phyloP scores from a whole-genome alignment of 345 rosid species.

The Euphorbia peplus region DNA sequence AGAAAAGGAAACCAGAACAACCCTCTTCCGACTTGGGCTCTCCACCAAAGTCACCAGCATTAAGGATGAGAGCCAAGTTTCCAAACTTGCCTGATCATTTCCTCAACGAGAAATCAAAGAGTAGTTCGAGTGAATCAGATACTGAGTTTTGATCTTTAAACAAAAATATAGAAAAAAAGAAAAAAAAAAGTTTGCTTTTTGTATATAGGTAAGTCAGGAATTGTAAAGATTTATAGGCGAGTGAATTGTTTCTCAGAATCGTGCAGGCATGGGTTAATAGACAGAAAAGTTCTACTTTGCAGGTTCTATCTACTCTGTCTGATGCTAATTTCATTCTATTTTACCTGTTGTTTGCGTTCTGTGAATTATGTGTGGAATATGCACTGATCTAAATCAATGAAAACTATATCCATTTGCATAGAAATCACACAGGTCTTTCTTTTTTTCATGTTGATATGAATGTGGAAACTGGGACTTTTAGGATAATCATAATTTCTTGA shows the following conservation, averaged over 20 bases:
- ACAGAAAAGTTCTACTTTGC: not conserved
- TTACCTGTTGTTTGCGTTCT: not conserved
- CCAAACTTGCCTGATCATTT: slow-evolving; percentile 63
- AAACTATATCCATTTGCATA: not conserved
- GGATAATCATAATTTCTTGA: too few relatives aligned
- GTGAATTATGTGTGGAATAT: not conserved
- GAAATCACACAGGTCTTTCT: too few relatives aligned
- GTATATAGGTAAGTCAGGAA: slow-evolving; percentile 26
- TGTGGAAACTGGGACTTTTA: too few relatives aligned
- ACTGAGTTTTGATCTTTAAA: slow-evolving; percentile 40
- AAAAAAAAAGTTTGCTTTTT: not conserved
- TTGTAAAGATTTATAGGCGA: not conserved
- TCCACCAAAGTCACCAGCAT: slow-evolving; percentile 29
- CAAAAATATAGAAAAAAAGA: too few relatives aligned
- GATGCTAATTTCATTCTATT: not conserved
- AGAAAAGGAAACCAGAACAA: slow-evolving; percentile 46
- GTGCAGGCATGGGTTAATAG: not conserved
- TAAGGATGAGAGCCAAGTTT: slow-evolving; percentile 45
- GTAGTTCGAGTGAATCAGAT: slow-evolving; percentile 64
- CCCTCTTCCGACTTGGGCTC: slow-evolving; percentile 25
- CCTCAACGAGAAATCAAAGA: slow-evolving; percentile 47
- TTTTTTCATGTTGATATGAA: too few relatives aligned
- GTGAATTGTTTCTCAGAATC: slow-evolving; percentile 17
- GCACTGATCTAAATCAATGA: not conserved
- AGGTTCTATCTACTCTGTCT: not conserved